phyloP scores from a whole-genome alignment of 2,329 filamentous ascomycete genomes.

The Aspergillaceae sp. region DNA sequence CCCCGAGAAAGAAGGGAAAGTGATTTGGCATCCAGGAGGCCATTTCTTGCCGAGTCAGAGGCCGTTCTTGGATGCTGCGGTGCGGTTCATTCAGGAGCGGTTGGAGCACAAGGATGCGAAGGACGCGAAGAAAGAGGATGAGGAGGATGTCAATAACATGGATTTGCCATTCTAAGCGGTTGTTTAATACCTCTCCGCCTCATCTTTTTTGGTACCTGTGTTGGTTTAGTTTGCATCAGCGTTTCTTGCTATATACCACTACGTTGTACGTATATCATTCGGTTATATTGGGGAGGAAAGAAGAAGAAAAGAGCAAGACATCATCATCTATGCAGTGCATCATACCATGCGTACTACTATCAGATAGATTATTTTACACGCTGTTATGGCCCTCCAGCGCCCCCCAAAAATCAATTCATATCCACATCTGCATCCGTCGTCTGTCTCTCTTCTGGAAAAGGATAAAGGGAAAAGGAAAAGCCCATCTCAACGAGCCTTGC shows the following conservation, averaged over 20 bases:
- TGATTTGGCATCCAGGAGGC: conserved; percentile 72
- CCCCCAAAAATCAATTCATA: conserved; percentile 2
- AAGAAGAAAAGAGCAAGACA: too few relatives aligned
- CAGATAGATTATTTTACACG: conserved; percentile 23
- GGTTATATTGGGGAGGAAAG: too few relatives aligned
- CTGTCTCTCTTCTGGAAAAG: not conserved
- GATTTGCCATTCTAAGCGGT: conserved; percentile 51
- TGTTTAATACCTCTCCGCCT: conserved; percentile 5
- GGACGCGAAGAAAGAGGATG: conserved; percentile 42
- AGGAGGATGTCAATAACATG: conserved; percentile 58
- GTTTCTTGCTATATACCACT: not conserved
- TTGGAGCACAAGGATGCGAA: conserved; percentile 31
- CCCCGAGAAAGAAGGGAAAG: conserved; percentile 43
- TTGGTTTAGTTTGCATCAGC: too few relatives aligned
- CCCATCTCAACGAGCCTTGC: conserved; percentile 26
- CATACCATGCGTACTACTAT: conserved; percentile 17
- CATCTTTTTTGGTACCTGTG: not conserved
- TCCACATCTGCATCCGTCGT: conserved; percentile 2
- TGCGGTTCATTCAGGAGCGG: conserved; percentile 58
- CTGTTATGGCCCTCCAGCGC: conserved; percentile 12
- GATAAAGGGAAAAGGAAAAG: not conserved
- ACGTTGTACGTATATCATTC: not conserved
- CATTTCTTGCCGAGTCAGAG: conserved; percentile 81
- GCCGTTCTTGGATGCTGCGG: conserved; percentile 68
- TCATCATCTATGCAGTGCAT: not conserved